A percentile compares a stretch with the other conserved stretches of the same genome.
Conservation (phyloP, 148 eudicot genomes). For the Diospyros lotus region DNA sequence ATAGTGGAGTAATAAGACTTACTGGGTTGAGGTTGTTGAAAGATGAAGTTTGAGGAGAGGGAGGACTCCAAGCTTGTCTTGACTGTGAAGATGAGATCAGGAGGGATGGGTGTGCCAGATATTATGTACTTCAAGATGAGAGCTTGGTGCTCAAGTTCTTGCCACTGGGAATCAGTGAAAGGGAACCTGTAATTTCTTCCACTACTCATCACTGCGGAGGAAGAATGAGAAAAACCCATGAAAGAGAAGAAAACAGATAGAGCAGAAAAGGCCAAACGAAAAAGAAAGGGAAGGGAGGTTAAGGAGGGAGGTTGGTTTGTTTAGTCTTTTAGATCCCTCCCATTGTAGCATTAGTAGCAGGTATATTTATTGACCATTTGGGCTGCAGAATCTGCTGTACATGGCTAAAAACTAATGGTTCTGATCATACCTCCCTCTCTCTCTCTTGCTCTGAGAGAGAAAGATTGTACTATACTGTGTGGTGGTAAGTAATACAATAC, state of each 20-base stretch:
- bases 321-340: not conserved
- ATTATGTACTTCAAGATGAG: conserved; percentile 85
- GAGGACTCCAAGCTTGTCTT: conserved; percentile 64
- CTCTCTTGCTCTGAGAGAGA: conserved; percentile 2
- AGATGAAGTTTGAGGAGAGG: conserved; percentile 56
- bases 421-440: conserved; percentile 35
- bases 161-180: conserved; percentile 87
- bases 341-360: conserved; percentile 12
- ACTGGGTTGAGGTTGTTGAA: conserved; percentile 60
- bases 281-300: not conserved
- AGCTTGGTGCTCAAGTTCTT: conserved; percentile 94
- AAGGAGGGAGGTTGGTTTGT: not conserved
- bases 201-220: conserved; percentile 15
- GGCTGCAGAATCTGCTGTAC: conserved; percentile 78
- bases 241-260: not conserved
- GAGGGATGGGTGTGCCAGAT: conserved; percentile 87
- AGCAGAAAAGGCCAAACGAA: too few species aligned
- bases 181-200: conserved; percentile 46
- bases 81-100: conserved; percentile 80
- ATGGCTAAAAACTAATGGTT: conserved; percentile 65
- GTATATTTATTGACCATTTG: conserved; percentile 57
- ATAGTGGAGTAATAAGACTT: conserved; percentile 11
- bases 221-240: not conserved
- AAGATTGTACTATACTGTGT: conserved; percentile 9
- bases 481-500: too few species aligned